These are phyloP conservation scores for Pueraria montana DNA, from an alignment of 306 rosid species.

Conservation along the genomic window DNA sequence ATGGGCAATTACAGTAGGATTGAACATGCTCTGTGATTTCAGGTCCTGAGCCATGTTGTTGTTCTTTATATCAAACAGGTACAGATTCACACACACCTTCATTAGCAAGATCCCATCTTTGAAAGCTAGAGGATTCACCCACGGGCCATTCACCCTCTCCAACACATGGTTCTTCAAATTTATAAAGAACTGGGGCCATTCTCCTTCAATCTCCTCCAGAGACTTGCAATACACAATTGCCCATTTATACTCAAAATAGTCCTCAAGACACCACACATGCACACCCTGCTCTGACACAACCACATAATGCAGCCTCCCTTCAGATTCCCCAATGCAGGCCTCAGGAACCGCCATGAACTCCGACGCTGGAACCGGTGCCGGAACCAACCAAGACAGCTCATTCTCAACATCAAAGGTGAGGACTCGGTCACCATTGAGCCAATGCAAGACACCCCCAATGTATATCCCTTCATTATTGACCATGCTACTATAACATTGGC, in stretches of 20 bases:
- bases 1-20: constrained; percentile 60
- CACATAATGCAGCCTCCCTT: constrained; percentile 59
- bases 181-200: constrained; percentile 48
- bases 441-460: constrained; percentile 57
- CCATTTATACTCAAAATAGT: constrained; percentile 67
- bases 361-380: constrained; percentile 53
- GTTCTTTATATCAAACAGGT: constrained; percentile 52
- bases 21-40: constrained; percentile 46
- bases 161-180: constrained; percentile 52
- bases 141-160: constrained; percentile 42
- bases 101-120: constrained; percentile 61
- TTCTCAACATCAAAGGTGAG: constrained; percentile 63
- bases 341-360: constrained; percentile 53
- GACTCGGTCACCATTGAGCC: constrained; percentile 64
- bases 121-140: constrained; percentile 68
- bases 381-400: constrained; percentile 60
- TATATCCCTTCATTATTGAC: constrained; percentile 56
- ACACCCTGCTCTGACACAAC: constrained; percentile 68
- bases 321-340: constrained; percentile 71
- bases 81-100: constrained; percentile 55
- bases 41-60: constrained; percentile 47
- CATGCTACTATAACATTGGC: constrained; percentile 43
- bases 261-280: constrained; percentile 69
- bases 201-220: constrained; percentile 59
- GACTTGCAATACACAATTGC: constrained; percentile 46